phyloP scores from a whole-genome alignment of 176 grass and related monocot genomes.

The Eleusine indica region DNA sequence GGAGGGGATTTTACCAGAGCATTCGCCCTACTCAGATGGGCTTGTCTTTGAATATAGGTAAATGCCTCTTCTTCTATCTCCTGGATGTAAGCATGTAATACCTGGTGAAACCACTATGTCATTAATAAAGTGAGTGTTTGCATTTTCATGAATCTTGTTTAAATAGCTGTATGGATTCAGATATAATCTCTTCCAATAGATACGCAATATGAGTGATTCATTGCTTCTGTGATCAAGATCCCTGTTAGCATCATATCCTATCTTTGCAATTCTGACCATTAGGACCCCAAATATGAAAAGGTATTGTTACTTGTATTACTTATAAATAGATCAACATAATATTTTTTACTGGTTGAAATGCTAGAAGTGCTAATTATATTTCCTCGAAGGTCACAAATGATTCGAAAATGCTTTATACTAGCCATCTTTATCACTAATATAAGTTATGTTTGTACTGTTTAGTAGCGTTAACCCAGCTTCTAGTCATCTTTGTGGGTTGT shows the following conservation, averaged over 20 bases:
- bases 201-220: no score
- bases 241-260: no score
- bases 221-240: no score
- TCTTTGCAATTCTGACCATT: background rate
- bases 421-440: background rate
- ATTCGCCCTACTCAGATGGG: conserved; percentile 97
- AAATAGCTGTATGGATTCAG: background rate
- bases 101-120: background rate
- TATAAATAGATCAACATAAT: background rate
- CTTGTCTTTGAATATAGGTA: conserved; percentile 91
- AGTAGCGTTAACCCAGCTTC: background rate
- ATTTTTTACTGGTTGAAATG: background rate
- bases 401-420: background rate
- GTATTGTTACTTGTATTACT: background rate
- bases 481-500: background rate
- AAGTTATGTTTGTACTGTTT: background rate
- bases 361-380: background rate
- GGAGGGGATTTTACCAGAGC: conserved; percentile 97
- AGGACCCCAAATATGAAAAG: background rate
- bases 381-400: background rate
- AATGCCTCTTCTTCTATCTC: background rate
- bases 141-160: background rate
- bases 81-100: background rate
- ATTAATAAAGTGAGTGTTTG: background rate
- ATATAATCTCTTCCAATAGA: no score